These are phyloP conservation scores for Acacia crassicarpa DNA, from an alignment of 306 rosid species.

Conservation along the genomic window DNA sequence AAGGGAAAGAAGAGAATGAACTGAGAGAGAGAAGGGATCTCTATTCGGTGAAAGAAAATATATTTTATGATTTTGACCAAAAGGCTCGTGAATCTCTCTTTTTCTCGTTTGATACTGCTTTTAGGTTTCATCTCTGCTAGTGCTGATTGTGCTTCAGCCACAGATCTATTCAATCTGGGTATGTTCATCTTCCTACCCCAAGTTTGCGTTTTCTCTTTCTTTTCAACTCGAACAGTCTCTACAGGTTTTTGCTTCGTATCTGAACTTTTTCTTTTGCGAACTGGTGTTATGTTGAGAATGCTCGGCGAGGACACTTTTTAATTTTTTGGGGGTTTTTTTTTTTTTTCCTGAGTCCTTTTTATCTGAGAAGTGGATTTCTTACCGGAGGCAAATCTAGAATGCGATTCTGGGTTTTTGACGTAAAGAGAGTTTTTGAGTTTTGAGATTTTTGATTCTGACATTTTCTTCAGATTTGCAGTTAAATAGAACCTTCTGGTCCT, in stretches of 20 bases:
- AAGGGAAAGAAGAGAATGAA: conserved; percentile 20
- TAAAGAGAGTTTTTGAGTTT: not conserved
- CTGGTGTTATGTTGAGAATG: conserved; percentile 28
- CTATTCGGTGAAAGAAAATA: conserved; percentile 12
- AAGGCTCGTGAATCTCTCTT: conserved; percentile 31
- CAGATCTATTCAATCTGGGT: conserved; percentile 50
- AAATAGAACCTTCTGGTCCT: conserved; percentile 38
- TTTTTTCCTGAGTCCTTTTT: not conserved
- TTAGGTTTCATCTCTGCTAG: conserved; percentile 26
- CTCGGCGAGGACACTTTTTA: not conserved
- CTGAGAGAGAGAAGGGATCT: not conserved
- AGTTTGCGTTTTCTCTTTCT: not conserved
- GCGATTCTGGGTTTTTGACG: conserved; percentile 20
- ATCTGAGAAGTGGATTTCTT: not conserved
- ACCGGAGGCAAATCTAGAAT: conserved; percentile 19
- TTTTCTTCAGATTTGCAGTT: conserved; percentile 37
- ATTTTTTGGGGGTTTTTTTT: too few relatives aligned
- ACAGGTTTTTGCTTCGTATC: conserved; percentile 28
- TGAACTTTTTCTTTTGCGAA: not conserved
- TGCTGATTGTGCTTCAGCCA: conserved; percentile 28
- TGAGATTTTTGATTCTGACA: conserved; percentile 13
- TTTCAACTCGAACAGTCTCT: not conserved
- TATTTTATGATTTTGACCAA: conserved; percentile 51
- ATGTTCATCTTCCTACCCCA: conserved; percentile 11
- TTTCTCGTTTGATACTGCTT: conserved; percentile 13